Evolutionary conservation across 306 rosid genomes (phyloP).

Genomic region (Oemleria cerasiformis): DNA sequence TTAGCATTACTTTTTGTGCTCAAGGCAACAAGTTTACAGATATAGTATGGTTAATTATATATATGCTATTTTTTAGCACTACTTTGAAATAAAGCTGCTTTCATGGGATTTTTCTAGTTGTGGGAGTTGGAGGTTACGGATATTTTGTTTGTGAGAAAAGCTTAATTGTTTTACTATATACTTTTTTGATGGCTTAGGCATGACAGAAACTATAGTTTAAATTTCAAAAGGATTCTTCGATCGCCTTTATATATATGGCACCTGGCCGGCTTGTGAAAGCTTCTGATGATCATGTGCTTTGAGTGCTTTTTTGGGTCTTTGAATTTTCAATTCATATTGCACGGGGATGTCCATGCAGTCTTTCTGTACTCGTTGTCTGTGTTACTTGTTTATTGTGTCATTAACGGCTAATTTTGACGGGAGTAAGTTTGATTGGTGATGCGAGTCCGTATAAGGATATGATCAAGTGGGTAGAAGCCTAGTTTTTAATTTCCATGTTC

Average conservation of each 20-base stretch:
- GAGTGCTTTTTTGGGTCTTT: constrained; percentile 23
- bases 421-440: no score
- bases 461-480: no score
- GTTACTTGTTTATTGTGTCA: neutral
- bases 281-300: constrained; percentile 12
- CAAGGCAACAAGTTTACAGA: constrained; percentile 10
- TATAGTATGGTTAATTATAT: constrained; percentile 6
- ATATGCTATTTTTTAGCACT: constrained; percentile 27
- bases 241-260: constrained; percentile 9
- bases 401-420: no score
- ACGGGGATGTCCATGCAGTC: constrained; percentile 6
- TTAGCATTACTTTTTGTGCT: constrained; percentile 19
- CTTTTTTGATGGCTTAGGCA: neutral
- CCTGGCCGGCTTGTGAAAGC: constrained; percentile 8
- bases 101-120: constrained; percentile 5
- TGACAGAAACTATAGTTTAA: neutral
- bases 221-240: neutral
- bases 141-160: no score
- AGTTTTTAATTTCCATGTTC: no score
- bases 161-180: constrained; percentile 1
- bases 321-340: neutral
- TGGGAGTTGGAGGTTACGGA: constrained; percentile 25
- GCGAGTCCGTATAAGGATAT: no score
- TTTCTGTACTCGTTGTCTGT: neutral
- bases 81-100: constrained; percentile 36